phyloP scores from a whole-genome alignment of 257 asterid genomes.

The Solanum infundibuliforme region DNA sequence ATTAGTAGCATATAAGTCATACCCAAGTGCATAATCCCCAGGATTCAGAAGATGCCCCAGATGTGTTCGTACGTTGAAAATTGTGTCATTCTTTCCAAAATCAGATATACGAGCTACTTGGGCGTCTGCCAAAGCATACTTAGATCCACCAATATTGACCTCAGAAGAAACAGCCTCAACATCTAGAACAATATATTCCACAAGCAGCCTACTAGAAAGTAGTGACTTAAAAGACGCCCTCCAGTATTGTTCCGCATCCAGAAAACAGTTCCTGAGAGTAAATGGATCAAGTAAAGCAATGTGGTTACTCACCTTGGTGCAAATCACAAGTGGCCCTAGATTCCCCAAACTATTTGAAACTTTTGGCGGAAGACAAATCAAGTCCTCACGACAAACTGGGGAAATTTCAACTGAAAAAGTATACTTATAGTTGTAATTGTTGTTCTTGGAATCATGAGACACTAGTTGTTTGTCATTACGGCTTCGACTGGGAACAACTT shows the following conservation, averaged over 20 bases:
- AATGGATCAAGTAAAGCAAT: constrained; percentile 40
- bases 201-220: constrained; percentile 37
- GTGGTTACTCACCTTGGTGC: constrained; percentile 24
- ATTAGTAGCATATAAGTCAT: constrained; percentile 37
- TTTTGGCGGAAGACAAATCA: constrained; percentile 45
- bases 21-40: constrained; percentile 52
- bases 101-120: constrained; percentile 48
- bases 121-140: constrained; percentile 33
- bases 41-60: constrained; percentile 42
- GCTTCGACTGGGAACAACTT: constrained; percentile 29
- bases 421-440: constrained; percentile 29
- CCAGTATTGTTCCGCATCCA: constrained; percentile 39
- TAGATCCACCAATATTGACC: constrained; percentile 32
- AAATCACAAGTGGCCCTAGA: constrained; percentile 44
- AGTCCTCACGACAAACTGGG: constrained; percentile 45
- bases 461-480: constrained; percentile 39
- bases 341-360: constrained; percentile 32
- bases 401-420: constrained; percentile 45
- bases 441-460: constrained; percentile 47
- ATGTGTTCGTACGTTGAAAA: constrained; percentile 38
- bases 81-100: constrained; percentile 23
- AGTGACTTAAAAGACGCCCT: constrained; percentile 37
- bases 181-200: constrained; percentile 27
- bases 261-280: constrained; percentile 31
- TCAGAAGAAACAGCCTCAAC: constrained; percentile 28